These are phyloP conservation scores for Pichia deserticola DNA, from an alignment of 805 yeast genomes.

Conservation along the genomic window DNA sequence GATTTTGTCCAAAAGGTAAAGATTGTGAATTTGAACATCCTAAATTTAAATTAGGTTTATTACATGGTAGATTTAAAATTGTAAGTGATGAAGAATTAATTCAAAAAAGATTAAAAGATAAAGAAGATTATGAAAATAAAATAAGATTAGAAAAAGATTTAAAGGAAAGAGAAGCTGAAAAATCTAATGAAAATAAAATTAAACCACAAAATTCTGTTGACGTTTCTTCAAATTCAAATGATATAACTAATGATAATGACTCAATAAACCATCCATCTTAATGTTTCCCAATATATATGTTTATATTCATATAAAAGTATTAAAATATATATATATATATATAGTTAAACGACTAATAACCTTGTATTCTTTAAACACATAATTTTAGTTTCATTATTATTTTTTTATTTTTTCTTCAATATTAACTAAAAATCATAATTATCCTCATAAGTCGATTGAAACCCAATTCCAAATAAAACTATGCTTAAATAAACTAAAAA, in stretches of 20 bases:
- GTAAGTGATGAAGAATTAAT: slow-evolving; percentile 34
- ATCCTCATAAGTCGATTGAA: slow-evolving; percentile 47
- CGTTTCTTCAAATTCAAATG: slow-evolving; percentile 55
- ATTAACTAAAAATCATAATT: slow-evolving; percentile 20
- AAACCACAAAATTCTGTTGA: too few species aligned
- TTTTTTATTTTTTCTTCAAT: too few species aligned
- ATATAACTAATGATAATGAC: too few species aligned
- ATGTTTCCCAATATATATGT: too few species aligned
- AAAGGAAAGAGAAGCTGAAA: background rate
- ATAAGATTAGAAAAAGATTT: slow-evolving; percentile 4
- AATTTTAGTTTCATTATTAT: background rate
- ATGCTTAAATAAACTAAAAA: slow-evolving; percentile 73
- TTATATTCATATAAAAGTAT: too few species aligned
- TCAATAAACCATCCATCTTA: too few species aligned
- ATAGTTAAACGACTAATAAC: too few species aligned
- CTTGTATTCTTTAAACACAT: too few species aligned
- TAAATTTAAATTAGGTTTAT: slow-evolving; percentile 42
- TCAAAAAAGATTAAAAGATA: slow-evolving; percentile 17
- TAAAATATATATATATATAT: too few species aligned
- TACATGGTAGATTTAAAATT: slow-evolving; percentile 40
- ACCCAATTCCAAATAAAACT: slow-evolving; percentile 71
- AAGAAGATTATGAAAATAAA: slow-evolving; percentile 4
- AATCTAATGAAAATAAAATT: background rate
- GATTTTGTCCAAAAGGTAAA: slow-evolving; percentile 89
- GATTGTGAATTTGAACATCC: slow-evolving; percentile 82